Evolutionary conservation across 2,329 filamentous ascomycete species (phyloP).

Genomic region (Thelonectria blattea): DNA sequence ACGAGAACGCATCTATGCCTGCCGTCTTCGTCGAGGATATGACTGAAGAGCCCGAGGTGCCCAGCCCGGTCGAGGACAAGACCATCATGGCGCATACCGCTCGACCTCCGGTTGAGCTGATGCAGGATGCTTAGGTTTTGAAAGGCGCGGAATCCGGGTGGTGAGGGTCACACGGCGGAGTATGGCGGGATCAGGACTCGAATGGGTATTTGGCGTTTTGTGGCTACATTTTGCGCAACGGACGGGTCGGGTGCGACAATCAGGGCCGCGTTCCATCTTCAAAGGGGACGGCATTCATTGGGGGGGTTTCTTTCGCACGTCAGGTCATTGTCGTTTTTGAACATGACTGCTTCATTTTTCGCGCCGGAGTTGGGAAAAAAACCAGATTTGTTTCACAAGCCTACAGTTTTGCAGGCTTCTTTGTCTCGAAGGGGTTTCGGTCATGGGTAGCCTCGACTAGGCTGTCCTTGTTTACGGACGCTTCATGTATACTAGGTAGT

Average conservation of each 20-base stretch:
- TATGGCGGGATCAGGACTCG: neutral
- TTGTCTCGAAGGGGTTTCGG: conserved; percentile 1
- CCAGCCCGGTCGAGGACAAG: conserved; percentile 52
- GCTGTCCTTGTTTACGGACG: neutral
- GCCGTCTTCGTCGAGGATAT: conserved; percentile 72
- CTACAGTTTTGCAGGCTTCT: conserved; percentile 11
- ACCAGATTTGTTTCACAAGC: conserved; percentile 12
- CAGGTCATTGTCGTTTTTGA: conserved; percentile 12
- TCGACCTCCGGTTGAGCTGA: conserved; percentile 70
- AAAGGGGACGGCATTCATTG: neutral
- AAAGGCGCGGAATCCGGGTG: neutral
- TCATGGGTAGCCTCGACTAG: conserved; percentile 8
- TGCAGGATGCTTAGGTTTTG: conserved; percentile 50
- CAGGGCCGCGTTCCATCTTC: conserved; percentile 14
- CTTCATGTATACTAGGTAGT: conserved; percentile 5
- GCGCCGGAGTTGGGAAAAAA: conserved; percentile 32
- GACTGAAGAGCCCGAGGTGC: conserved; percentile 59
- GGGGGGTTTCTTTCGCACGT: conserved; percentile 6
- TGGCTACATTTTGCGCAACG: conserved; percentile 7
- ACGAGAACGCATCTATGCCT: conserved; percentile 63
- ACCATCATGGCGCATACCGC: conserved; percentile 65
- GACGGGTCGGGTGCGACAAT: conserved; percentile 4
- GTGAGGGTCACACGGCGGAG: neutral
- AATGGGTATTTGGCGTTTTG: conserved; percentile 27
- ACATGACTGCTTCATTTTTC: conserved; percentile 15